phyloP scores from a whole-genome alignment of 768 basidiomycete species.

The Vararia minispora region DNA sequence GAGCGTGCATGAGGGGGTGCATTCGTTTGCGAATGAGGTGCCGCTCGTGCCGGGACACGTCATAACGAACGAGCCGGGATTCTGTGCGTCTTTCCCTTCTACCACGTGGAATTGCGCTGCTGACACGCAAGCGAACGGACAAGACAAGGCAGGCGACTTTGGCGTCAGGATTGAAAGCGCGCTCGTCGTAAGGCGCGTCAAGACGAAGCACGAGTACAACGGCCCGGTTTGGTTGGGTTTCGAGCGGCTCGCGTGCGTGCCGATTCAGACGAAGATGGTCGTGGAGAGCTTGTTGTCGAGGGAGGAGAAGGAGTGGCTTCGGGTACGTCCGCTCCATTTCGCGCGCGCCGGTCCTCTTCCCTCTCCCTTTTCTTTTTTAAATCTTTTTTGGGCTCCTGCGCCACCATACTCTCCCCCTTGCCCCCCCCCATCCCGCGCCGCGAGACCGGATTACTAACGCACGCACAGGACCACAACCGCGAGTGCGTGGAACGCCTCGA shows the following conservation, averaged over 20 bases:
- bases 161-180: constrained; percentile 92
- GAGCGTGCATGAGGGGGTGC: constrained; percentile 77
- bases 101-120: neutral
- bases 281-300: constrained; percentile 75
- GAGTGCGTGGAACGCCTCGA: constrained; percentile 53
- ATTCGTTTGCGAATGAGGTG: constrained; percentile 60
- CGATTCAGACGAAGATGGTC: constrained; percentile 86
- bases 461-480: constrained; percentile 84
- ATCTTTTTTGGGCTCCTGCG: too few species aligned
- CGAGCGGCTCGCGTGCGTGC: constrained; percentile 87
- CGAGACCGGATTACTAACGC: too few species aligned
- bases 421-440: too few species aligned
- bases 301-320: constrained; percentile 82
- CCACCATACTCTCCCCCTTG: too few species aligned
- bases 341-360: too few species aligned
- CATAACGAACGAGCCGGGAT: constrained; percentile 91
- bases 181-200: constrained; percentile 51
- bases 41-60: constrained; percentile 80
- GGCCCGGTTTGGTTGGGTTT: constrained; percentile 81
- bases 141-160: constrained; percentile 66
- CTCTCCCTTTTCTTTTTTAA: constrained; percentile 3
- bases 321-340: constrained; percentile 44
- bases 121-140: neutral
- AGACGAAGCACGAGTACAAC: constrained; percentile 66
- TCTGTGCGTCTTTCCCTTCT: constrained; percentile 43